These are phyloP conservation scores for Boletus subparvulus DNA, from an alignment of 768 basidiomycete species.

Conservation along the genomic window DNA sequence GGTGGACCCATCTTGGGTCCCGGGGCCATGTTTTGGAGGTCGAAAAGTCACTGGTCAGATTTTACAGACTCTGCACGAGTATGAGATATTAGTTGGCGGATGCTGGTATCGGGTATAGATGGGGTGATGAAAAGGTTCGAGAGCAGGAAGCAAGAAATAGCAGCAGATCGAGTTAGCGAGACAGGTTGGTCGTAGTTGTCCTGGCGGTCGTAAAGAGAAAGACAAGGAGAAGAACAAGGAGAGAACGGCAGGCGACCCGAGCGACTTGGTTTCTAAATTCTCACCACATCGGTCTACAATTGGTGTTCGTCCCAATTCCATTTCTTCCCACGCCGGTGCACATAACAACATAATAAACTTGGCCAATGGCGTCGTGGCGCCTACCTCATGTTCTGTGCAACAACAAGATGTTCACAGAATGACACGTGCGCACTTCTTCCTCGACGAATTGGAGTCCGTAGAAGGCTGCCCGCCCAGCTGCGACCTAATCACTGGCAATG, in stretches of 20 bases:
- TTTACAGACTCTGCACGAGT: constrained; percentile 5
- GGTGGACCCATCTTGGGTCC: constrained; percentile 42
- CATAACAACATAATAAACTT: background rate
- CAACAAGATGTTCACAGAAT: background rate
- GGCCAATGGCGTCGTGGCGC: constrained; percentile 3
- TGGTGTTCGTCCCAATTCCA: constrained; percentile 14
- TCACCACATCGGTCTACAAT: constrained; percentile 7
- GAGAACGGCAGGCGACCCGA: constrained; percentile 12
- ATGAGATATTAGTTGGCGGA: constrained; percentile 16
- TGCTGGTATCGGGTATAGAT: constrained; percentile 34
- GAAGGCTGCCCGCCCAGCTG: constrained; percentile 35
- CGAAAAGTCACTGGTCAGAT: constrained; percentile 1
- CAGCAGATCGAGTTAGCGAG: constrained; percentile 2
- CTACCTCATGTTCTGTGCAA: constrained; percentile 33
- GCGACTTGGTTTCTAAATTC: constrained; percentile 16
- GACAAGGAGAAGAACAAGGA: constrained; percentile 11
- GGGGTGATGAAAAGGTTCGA: constrained; percentile 11
- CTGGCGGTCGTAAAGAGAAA: constrained; percentile 28
- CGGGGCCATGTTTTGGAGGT: constrained; percentile 31
- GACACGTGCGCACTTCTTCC: constrained; percentile 20
- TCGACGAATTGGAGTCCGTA: constrained; percentile 37
- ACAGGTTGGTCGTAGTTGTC: constrained; percentile 17
- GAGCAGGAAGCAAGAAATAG: constrained; percentile 9
- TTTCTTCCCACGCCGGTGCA: constrained; percentile 31
- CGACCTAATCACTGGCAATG: background rate